These are phyloP conservation scores for Penicillium hordei DNA, from an alignment of 2,329 filamentous ascomycete genomes.

Conservation along the genomic window DNA sequence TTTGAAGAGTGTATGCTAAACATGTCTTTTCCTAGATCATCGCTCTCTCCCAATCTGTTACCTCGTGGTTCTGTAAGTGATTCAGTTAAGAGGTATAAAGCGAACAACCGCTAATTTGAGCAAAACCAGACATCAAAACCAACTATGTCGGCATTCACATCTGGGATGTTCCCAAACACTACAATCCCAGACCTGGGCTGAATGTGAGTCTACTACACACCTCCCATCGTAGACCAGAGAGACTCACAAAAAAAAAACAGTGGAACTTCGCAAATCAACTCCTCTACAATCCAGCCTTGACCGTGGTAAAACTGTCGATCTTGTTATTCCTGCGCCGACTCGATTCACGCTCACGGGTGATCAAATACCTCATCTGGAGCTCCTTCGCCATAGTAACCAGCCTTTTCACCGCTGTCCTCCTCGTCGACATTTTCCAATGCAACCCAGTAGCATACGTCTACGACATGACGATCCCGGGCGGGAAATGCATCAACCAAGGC, in stretches of 20 bases:
- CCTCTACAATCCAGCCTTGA: slow-evolving; percentile 32
- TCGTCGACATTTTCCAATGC: slow-evolving; percentile 36
- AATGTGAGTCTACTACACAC: slow-evolving; percentile 14
- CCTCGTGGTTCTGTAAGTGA: slow-evolving; percentile 29
- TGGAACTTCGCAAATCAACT: slow-evolving; percentile 32
- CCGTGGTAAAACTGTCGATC: slow-evolving; percentile 33
- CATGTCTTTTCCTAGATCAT: slow-evolving; percentile 13
- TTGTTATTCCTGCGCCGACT: slow-evolving; percentile 33
- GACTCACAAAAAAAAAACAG: slow-evolving; percentile 6
- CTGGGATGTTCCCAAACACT: slow-evolving; percentile 23
- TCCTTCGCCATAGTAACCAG: slow-evolving; percentile 20
- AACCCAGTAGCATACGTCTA: slow-evolving; percentile 28
- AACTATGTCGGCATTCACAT: slow-evolving; percentile 30
- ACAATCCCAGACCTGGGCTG: slow-evolving; percentile 14
- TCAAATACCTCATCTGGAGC: slow-evolving; percentile 24
- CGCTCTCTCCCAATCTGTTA: slow-evolving; percentile 22
- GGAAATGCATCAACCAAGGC: slow-evolving; percentile 31
- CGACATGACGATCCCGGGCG: slow-evolving; percentile 18
- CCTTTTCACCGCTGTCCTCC: slow-evolving; percentile 25
- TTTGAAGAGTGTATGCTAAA: background rate
- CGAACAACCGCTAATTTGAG: background rate
- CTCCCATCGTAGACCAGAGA: background rate
- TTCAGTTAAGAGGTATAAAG: background rate
- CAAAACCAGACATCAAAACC: slow-evolving; percentile 23
- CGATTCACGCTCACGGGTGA: slow-evolving; percentile 24